These are phyloP conservation scores for Haplosporangium sp. DNA, from an alignment of 371 early-diverging fungal genomes.

Conservation along the genomic window DNA sequence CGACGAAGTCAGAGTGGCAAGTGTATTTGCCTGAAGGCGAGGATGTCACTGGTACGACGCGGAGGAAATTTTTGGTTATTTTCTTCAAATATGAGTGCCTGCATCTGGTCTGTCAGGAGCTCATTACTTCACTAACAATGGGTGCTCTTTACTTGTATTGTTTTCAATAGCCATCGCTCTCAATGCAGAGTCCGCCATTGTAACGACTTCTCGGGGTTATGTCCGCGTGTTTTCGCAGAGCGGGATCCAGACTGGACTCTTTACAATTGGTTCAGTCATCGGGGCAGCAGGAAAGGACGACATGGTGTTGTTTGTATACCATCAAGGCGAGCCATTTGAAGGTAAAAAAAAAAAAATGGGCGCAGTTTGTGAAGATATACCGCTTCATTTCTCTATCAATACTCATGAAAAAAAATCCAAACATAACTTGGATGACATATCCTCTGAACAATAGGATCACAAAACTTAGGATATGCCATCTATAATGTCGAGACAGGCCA, in stretches of 20 bases:
- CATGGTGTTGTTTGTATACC: slow-evolving; percentile 67
- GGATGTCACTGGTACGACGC: slow-evolving; percentile 62
- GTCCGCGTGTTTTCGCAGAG: slow-evolving; percentile 81
- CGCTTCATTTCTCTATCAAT: not conserved
- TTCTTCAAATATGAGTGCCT: not conserved
- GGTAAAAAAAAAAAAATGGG: slow-evolving; percentile 28
- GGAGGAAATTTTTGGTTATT: not conserved
- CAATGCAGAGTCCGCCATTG: slow-evolving; percentile 74
- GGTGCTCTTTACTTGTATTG: not conserved
- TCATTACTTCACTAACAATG: no score
- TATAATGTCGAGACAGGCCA: slow-evolving; percentile 70
- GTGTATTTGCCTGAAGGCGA: slow-evolving; percentile 74
- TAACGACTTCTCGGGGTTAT: slow-evolving; percentile 78
- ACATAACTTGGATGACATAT: no score
- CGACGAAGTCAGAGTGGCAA: slow-evolving; percentile 82
- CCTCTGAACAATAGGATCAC: slow-evolving; percentile 49
- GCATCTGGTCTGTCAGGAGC: not conserved
- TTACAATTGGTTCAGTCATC: slow-evolving; percentile 75
- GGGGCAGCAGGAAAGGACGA: slow-evolving; percentile 68
- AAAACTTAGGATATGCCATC: slow-evolving; percentile 76
- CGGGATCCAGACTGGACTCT: slow-evolving; percentile 81
- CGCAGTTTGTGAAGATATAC: not conserved
- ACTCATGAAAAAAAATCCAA: no score
- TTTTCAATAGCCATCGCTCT: slow-evolving; percentile 72
- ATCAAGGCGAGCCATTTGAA: slow-evolving; percentile 58